phyloP scores from a whole-genome alignment of 495 filamentous ascomycete species.

The Aspergillus cristatus region DNA sequence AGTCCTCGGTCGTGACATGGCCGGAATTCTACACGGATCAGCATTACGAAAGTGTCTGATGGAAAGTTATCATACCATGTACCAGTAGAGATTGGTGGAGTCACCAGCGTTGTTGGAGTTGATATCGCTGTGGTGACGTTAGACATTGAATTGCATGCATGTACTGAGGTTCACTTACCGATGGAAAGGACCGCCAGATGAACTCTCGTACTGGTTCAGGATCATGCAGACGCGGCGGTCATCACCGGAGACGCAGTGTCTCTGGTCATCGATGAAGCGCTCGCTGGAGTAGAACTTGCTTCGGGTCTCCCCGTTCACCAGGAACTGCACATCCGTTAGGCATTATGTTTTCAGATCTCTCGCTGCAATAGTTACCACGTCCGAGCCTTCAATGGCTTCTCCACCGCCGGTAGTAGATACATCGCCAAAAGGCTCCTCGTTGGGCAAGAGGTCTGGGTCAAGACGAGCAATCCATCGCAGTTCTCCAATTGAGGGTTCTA shows the following conservation, averaged over 20 bases:
- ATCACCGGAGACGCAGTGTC: slow-evolving; percentile 40
- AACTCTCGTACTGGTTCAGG: slow-evolving; percentile 34
- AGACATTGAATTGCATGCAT: not conserved
- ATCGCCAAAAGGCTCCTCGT: slow-evolving; percentile 36
- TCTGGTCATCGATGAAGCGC: slow-evolving; percentile 57
- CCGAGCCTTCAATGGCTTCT: slow-evolving; percentile 48
- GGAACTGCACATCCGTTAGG: slow-evolving; percentile 19
- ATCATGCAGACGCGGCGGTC: slow-evolving; percentile 29
- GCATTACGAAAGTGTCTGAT: not conserved
- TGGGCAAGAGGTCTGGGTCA: slow-evolving; percentile 43
- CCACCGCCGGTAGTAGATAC: slow-evolving; percentile 44
- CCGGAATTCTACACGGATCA: not conserved
- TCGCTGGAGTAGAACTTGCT: slow-evolving; percentile 62
- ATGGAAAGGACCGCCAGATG: slow-evolving; percentile 43
- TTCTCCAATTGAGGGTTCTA: slow-evolving; percentile 51
- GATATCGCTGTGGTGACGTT: slow-evolving; percentile 45
- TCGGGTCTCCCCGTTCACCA: slow-evolving; percentile 52
- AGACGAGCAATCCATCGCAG: slow-evolving; percentile 57
- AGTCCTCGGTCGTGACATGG: too few relatives aligned
- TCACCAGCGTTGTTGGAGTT: slow-evolving; percentile 51
- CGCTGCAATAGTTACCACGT: slow-evolving; percentile 33
- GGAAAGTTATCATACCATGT: slow-evolving; percentile 38
- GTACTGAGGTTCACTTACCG: slow-evolving; percentile 10
- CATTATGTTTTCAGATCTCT: not conserved
- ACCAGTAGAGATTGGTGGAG: slow-evolving; percentile 55